Evolutionary conservation across 768 basidiomycete species (phyloP).

Genomic region (Rhizopogon vulgaris): DNA sequence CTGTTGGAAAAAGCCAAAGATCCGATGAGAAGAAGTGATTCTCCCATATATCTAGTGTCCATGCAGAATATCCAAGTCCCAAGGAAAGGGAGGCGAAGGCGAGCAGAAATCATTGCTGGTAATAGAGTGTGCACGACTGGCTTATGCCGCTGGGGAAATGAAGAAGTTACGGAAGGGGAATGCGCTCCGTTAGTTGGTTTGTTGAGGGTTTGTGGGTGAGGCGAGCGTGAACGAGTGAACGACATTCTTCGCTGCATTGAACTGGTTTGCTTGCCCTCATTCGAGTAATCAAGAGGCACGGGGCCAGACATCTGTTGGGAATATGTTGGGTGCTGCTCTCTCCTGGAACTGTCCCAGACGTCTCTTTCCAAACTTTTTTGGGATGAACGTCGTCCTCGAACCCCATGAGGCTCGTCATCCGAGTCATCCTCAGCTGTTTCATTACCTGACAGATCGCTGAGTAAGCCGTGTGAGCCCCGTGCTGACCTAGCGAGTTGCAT

Average conservation of each 20-base stretch:
- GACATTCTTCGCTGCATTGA: slow-evolving; percentile 34
- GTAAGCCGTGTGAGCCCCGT: slow-evolving; percentile 14
- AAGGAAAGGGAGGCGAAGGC: slow-evolving; percentile 38
- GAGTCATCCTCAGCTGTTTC: slow-evolving; percentile 56
- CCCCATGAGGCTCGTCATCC: slow-evolving; percentile 38
- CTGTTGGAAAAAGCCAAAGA: slow-evolving; percentile 53
- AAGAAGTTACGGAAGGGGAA: slow-evolving; percentile 33
- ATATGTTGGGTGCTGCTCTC: slow-evolving; percentile 22
- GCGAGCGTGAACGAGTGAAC: slow-evolving; percentile 73
- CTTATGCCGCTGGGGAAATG: slow-evolving; percentile 39
- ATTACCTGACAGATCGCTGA: slow-evolving; percentile 42
- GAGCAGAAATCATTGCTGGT: slow-evolving; percentile 42
- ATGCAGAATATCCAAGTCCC: slow-evolving; percentile 45
- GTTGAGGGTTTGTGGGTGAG: slow-evolving; percentile 35
- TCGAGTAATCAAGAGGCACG: slow-evolving; percentile 16
- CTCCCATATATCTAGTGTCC: slow-evolving; percentile 56
- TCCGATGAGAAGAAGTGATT: slow-evolving; percentile 58
- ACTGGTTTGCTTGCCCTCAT: slow-evolving; percentile 29
- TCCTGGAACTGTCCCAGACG: slow-evolving; percentile 18
- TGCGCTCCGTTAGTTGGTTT: slow-evolving; percentile 30
- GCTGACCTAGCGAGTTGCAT: background rate
- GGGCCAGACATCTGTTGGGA: slow-evolving; percentile 20
- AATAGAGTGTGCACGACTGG: slow-evolving; percentile 31
- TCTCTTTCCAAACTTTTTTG: slow-evolving; percentile 24
- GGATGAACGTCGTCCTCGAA: slow-evolving; percentile 40